These are phyloP conservation scores for Furculomyces boomerangus DNA, from an alignment of 371 early-diverging fungal genomes.

Conservation along the genomic window DNA sequence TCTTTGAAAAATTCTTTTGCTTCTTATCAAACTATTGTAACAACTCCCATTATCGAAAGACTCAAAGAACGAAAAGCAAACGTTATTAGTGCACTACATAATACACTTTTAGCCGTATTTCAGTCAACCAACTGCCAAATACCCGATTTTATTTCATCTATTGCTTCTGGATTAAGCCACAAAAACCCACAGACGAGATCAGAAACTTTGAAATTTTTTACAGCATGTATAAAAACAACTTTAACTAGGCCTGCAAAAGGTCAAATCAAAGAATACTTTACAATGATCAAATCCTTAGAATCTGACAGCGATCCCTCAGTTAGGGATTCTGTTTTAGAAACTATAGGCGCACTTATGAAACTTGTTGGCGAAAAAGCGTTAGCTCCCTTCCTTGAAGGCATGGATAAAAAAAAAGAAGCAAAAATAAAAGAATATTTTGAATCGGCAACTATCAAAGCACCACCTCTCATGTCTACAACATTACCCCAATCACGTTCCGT, in stretches of 20 bases:
- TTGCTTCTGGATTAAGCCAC: constrained; percentile 43
- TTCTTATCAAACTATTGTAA: constrained; percentile 51
- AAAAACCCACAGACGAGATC: constrained; percentile 84
- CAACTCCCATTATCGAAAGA: constrained; percentile 61
- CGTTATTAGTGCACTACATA: constrained; percentile 62
- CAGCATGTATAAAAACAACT: constrained; percentile 46
- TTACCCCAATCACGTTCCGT: background rate
- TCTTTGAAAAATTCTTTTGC: constrained; percentile 63
- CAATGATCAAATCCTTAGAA: constrained; percentile 48
- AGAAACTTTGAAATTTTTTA: constrained; percentile 50
- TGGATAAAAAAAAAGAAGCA: constrained; percentile 70
- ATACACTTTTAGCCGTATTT: constrained; percentile 70
- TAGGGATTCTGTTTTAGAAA: constrained; percentile 72
- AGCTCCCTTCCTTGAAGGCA: constrained; percentile 47
- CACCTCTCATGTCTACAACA: background rate
- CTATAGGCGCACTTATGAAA: constrained; percentile 78
- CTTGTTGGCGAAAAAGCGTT: constrained; percentile 62
- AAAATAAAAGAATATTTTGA: constrained; percentile 75
- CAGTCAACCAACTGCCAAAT: constrained; percentile 31
- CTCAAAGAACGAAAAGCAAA: constrained; percentile 84
- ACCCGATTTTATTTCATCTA: constrained; percentile 44
- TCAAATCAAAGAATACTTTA: constrained; percentile 54
- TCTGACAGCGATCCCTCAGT: constrained; percentile 79
- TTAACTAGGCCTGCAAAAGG: constrained; percentile 47
- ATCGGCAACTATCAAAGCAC: constrained; percentile 46